Percentiles rank a stretch among this genome's conserved stretches.
phyloP scores from a whole-genome alignment of 208 protist genomes.

The Leishmania aethiopica region DNA sequence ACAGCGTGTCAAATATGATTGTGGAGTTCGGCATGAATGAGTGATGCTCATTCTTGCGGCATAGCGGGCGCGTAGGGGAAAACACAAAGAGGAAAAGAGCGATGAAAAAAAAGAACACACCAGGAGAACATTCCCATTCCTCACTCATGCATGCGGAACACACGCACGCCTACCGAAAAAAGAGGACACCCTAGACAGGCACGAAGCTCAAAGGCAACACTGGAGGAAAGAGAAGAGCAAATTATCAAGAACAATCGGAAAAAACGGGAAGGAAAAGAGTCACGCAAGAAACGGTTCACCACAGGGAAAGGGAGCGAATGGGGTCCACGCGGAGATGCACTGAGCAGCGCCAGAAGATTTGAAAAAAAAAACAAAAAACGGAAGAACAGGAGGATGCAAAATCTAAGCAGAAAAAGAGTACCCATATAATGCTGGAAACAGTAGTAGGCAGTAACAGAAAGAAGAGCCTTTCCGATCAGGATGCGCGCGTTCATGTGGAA shows the following conservation, averaged over 20 bases:
- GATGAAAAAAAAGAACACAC: not conserved
- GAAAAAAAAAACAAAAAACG: not conserved
- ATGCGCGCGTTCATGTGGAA: not conserved
- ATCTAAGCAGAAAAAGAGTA: not conserved
- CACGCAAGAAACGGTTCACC: not conserved
- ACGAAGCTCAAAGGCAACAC: no score
- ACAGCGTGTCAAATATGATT: not conserved
- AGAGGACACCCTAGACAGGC: no score
- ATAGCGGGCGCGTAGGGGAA: not conserved
- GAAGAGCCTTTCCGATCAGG: not conserved
- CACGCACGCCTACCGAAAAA: not conserved
- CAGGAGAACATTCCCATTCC: not conserved
- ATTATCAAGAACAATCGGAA: not conserved
- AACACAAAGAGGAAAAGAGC: not conserved
- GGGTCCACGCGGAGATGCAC: no score
- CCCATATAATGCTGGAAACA: not conserved
- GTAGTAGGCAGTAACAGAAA: not conserved
- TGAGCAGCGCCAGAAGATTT: not conserved
- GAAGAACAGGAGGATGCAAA: not conserved
- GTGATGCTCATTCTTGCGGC: not conserved
- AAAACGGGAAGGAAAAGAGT: not conserved
- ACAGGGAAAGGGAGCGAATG: not conserved
- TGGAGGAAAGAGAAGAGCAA: no score
- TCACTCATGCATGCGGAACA: not conserved
- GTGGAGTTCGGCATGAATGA: not conserved